These are phyloP conservation scores for Crithidia bombi DNA, from an alignment of 208 protist species.

Conservation along the genomic window DNA sequence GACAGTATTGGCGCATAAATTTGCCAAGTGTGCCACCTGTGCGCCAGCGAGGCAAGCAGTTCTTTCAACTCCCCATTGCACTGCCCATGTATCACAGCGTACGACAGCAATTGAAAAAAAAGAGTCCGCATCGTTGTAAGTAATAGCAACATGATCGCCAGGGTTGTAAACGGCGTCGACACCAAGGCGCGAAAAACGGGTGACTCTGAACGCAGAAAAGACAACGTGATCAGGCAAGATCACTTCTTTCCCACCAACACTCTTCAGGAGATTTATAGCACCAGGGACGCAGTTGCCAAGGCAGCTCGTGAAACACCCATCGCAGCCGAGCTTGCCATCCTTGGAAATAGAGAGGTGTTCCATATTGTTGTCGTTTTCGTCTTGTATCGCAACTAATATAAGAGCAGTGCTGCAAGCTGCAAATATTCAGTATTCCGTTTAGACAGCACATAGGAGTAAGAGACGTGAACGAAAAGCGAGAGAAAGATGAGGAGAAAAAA, in stretches of 20 bases:
- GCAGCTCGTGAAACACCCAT: conserved; percentile 29
- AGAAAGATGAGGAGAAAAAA: conserved; percentile 2
- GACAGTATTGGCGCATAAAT: conserved; percentile 30
- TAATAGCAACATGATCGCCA: conserved; percentile 58
- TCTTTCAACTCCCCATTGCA: conserved; percentile 66
- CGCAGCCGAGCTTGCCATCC: conserved; percentile 27
- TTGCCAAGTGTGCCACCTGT: conserved; percentile 23
- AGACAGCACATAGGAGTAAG: too few species aligned
- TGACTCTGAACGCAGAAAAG: conserved; percentile 30
- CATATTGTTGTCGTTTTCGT: conserved; percentile 6
- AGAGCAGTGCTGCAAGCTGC: too few species aligned
- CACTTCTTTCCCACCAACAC: background rate
- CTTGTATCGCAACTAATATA: too few species aligned
- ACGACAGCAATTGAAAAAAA: conserved; percentile 66
- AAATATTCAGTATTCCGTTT: too few species aligned
- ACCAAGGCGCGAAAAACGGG: conserved; percentile 4
- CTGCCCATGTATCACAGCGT: conserved; percentile 84
- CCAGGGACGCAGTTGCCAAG: conserved; percentile 22
- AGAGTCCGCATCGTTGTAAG: conserved; percentile 26
- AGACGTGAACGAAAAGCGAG: background rate
- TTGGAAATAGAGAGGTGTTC: conserved; percentile 8
- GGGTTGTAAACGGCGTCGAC: conserved; percentile 24
- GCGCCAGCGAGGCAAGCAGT: conserved; percentile 29
- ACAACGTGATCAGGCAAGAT: conserved; percentile 17
- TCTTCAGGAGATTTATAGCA: conserved; percentile 19